phyloP scores from a whole-genome alignment of 176 grass and related monocot species.

The Eragrostis curvula region DNA sequence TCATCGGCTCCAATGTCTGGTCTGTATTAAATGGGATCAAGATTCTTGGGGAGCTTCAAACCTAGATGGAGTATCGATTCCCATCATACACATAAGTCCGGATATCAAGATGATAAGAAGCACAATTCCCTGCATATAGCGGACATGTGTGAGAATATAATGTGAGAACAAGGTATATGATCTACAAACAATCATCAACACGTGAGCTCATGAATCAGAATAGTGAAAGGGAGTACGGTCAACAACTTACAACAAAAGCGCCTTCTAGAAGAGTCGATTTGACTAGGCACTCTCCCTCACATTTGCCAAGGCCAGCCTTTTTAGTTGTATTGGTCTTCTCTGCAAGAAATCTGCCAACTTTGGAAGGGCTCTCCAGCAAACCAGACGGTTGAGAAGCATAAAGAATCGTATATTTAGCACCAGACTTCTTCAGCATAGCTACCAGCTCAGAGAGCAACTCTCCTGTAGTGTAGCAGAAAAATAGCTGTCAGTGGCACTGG shows the following conservation, averaged over 20 bases:
- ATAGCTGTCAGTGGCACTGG: not conserved
- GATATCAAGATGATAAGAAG: slow-evolving; percentile 98
- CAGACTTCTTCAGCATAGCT: slow-evolving; percentile 48
- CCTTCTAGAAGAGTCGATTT: slow-evolving; percentile 94
- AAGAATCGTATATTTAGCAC: slow-evolving; percentile 76
- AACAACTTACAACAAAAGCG: slow-evolving; percentile 82
- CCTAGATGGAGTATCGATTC: slow-evolving; percentile 80
- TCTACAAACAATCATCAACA: slow-evolving; percentile 12
- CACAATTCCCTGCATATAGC: slow-evolving; percentile 73
- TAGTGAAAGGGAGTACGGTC: slow-evolving; percentile 2
- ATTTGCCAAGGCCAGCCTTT: slow-evolving; percentile 47
- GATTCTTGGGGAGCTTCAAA: slow-evolving; percentile 87
- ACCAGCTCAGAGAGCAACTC: slow-evolving; percentile 79
- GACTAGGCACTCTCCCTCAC: slow-evolving; percentile 78
- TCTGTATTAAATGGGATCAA: slow-evolving; percentile 31
- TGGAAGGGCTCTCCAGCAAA: slow-evolving; percentile 43
- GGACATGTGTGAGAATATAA: slow-evolving; percentile 21
- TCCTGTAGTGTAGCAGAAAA: slow-evolving; percentile 47
- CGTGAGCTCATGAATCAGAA: not conserved
- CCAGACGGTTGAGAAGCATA: slow-evolving; percentile 72
- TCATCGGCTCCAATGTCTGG: slow-evolving; percentile 5
- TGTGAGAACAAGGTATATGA: not conserved
- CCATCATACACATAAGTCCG: slow-evolving; percentile 94
- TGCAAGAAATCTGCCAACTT: slow-evolving; percentile 67
- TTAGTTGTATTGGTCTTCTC: slow-evolving; percentile 56